Percentiles rank a stretch among this genome's conserved stretches.
phyloP scores from a whole-genome alignment of 2,329 filamentous ascomycete species.

The Dothidotthia symphoricarpi region DNA sequence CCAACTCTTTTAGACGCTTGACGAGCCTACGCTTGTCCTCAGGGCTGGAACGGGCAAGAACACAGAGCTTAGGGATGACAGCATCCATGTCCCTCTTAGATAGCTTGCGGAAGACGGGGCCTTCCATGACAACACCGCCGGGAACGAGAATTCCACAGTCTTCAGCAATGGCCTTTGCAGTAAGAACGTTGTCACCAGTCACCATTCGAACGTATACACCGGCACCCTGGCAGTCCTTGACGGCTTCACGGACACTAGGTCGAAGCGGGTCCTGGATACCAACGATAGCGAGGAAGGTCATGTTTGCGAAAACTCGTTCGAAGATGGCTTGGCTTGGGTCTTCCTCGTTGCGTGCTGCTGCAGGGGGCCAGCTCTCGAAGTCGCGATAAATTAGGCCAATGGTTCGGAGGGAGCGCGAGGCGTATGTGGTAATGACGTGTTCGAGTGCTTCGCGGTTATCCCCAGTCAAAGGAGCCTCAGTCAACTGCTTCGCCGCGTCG shows the following conservation, averaged over 20 bases:
- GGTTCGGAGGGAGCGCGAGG: constrained; percentile 75
- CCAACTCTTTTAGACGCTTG: constrained; percentile 62
- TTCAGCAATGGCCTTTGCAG: constrained; percentile 73
- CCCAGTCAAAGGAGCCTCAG: constrained; percentile 53
- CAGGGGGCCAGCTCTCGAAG: constrained; percentile 77
- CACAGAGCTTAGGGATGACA: constrained; percentile 62
- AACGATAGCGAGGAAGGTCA: constrained; percentile 71
- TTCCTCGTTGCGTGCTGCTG: constrained; percentile 59
- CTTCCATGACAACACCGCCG: constrained; percentile 72
- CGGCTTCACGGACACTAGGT: constrained; percentile 70
- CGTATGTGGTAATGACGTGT: constrained; percentile 72
- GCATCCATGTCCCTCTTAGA: constrained; percentile 57
- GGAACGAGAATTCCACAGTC: constrained; percentile 75
- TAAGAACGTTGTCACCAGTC: constrained; percentile 78
- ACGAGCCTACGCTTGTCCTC: constrained; percentile 69
- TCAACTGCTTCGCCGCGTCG: constrained; percentile 60
- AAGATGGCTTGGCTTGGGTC: constrained; percentile 64
- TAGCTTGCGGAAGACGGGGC: constrained; percentile 73
- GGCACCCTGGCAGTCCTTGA: constrained; percentile 69
- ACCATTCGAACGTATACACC: constrained; percentile 83
- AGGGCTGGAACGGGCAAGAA: constrained; percentile 67
- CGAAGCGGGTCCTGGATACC: constrained; percentile 81
- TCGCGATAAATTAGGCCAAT: constrained; percentile 83
- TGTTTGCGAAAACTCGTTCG: constrained; percentile 66
- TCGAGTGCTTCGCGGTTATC: constrained; percentile 61